Evolutionary conservation across 805 yeast species (phyloP).

Genomic region (Ogataea glucozyma): DNA sequence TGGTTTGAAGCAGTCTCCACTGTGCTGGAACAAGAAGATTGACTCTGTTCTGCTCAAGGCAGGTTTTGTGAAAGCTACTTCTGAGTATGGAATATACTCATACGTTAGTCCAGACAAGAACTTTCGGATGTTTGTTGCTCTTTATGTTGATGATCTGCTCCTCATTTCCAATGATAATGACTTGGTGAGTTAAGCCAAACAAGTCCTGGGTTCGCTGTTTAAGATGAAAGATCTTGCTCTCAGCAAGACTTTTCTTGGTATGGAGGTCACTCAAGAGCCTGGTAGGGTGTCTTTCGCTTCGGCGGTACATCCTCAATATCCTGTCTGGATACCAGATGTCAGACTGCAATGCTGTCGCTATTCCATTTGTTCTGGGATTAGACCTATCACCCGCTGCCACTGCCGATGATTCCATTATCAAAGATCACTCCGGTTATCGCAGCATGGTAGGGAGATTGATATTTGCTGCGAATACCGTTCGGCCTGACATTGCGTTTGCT

Average conservation of each 20-base stretch:
- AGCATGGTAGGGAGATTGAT: conserved; percentile 12
- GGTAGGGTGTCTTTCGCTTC: background rate
- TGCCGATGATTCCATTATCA: background rate
- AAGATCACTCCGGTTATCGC: conserved; percentile 6
- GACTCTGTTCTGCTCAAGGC: background rate
- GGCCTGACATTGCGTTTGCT: too few relatives aligned
- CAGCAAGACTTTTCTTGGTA: conserved; percentile 7
- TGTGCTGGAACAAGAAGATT: conserved; percentile 4
- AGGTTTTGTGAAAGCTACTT: background rate
- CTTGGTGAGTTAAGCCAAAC: background rate
- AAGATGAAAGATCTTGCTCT: conserved; percentile 6
- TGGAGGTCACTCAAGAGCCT: conserved; percentile 3
- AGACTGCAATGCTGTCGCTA: conserved; percentile 1
- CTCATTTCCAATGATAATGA: background rate
- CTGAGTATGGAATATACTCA: background rate
- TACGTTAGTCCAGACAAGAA: background rate
- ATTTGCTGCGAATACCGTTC: too few relatives aligned
- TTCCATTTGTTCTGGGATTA: background rate
- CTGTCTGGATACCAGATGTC: background rate
- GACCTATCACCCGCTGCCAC: background rate
- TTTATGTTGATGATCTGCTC: conserved; percentile 5
- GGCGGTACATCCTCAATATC: background rate
- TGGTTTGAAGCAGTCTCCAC: conserved; percentile 3
- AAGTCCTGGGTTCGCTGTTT: background rate
- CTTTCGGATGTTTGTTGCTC: background rate